These are phyloP conservation scores for Chloris gayana DNA, from an alignment of 176 grass and related monocot genomes.

Conservation along the genomic window DNA sequence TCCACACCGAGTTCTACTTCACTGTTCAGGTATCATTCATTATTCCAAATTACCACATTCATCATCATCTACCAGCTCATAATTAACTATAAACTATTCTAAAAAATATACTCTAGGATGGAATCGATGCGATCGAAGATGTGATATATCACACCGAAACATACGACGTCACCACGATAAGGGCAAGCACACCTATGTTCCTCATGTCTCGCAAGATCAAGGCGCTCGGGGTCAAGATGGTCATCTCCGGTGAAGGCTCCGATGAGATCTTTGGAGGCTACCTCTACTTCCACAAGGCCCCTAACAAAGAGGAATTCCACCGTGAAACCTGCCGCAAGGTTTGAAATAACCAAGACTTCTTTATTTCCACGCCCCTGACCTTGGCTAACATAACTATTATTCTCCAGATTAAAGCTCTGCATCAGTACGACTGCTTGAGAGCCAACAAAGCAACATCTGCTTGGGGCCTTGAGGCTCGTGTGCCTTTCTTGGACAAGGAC, in stretches of 20 bases:
- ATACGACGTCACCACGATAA: conserved; percentile 75
- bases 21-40: conserved; percentile 71
- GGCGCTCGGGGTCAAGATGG: conserved; percentile 91
- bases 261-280: conserved; percentile 91
- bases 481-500: conserved; percentile 91
- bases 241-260: conserved; percentile 83
- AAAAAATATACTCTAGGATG: conserved; percentile 42
- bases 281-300: conserved; percentile 91
- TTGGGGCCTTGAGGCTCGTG: conserved; percentile 80
- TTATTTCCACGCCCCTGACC: too few species aligned
- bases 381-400: conserved; percentile 1
- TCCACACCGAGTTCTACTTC: conserved; percentile 85
- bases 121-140: conserved; percentile 77
- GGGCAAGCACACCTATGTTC: conserved; percentile 92
- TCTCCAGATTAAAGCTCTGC: conserved; percentile 71
- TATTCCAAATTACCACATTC: too few species aligned
- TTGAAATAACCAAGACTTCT: too few species aligned
- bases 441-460: conserved; percentile 88
- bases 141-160: conserved; percentile 89
- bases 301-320: conserved; percentile 83
- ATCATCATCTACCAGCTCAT: too few species aligned
- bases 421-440: conserved; percentile 87
- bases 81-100: too few species aligned
- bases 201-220: conserved; percentile 93
- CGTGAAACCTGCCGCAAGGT: conserved; percentile 77